These are phyloP conservation scores for Rhazya stricta DNA, from an alignment of 257 asterid genomes.

Conservation along the genomic window DNA sequence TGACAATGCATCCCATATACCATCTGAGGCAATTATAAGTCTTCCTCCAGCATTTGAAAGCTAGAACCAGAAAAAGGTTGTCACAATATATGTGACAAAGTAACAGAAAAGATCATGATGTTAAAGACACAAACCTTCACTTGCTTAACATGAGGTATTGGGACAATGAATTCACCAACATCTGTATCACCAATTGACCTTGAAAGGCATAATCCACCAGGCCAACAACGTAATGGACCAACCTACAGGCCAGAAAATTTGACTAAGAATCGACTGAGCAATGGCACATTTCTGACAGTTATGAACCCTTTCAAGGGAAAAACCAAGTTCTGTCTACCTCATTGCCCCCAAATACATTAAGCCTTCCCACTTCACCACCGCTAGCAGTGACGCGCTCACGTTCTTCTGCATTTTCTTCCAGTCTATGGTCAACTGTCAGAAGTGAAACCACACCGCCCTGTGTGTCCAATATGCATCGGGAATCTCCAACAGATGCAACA, in stretches of 20 bases:
- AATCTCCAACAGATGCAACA: slow-evolving; percentile 99
- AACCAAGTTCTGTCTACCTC: slow-evolving; percentile 43
- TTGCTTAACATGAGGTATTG: slow-evolving; percentile 98
- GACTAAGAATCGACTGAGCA: not conserved
- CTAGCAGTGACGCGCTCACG: slow-evolving; percentile 97
- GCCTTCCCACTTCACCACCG: slow-evolving; percentile 96
- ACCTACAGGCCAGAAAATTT: slow-evolving; percentile 46
- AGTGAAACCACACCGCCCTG: slow-evolving; percentile 88
- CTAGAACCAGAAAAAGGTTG: slow-evolving; percentile 31
- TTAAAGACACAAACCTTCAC: slow-evolving; percentile 63
- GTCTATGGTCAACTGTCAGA: slow-evolving; percentile 87
- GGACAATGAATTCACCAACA: slow-evolving; percentile 94
- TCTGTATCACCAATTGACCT: slow-evolving; percentile 98
- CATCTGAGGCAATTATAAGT: slow-evolving; percentile 96
- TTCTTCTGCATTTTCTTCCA: slow-evolving; percentile 92
- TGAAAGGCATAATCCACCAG: slow-evolving; percentile 96
- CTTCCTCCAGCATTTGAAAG: slow-evolving; percentile 97
- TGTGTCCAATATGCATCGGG: slow-evolving; percentile 90
- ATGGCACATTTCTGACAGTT: not conserved
- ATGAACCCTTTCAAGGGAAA: not conserved
- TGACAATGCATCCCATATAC: slow-evolving; percentile 95
- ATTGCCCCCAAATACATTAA: slow-evolving; percentile 81
- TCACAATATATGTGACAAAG: slow-evolving; percentile 4
- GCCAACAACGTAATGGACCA: slow-evolving; percentile 99
- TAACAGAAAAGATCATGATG: slow-evolving; percentile 10